Evolutionary conservation across 768 basidiomycete genomes (phyloP), one percentile per base, ranked within the genome.

Genomic region (Mycena venus): DNA sequence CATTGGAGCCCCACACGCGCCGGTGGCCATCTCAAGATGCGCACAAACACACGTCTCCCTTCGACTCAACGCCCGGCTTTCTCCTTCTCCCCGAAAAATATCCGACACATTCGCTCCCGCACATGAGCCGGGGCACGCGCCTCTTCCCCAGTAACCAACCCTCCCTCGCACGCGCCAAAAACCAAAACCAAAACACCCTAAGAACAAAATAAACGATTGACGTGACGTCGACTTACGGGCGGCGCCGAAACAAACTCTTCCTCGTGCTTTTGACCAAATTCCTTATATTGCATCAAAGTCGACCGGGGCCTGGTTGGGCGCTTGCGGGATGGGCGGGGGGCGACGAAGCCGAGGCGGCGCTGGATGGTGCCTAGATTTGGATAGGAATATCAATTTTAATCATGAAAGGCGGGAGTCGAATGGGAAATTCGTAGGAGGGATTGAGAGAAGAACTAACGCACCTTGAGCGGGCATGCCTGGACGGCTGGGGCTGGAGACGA

Each of bases 161-260:
- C 36, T 4, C 10, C 15, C 36, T 38, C 36, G 36, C 10, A 38
- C 36, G 15, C 42, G 17, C 42, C 8, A 44, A 44, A 7, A 12
- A 14, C 19, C 17, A 8, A 23, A 4, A 38, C 36, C 15, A 42
- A n/a, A 7, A 25, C 53, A 17, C 10, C 9, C 32, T 15, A 44
- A 27, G 38, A 6, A 42, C 12, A 36, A 49, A 61, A 34, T 8
- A 67, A 25, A 69, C 8, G 25, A 60, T 25, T n/a, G 40, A 73
- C 73, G 69, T 9, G 32, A 60, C 77, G 38, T 44, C n/a, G 1
- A 87, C 93, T 73, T 78, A 95, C 95, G 1, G 96, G 94, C 10
- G 95, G 94, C 1, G 92, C 92, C 47, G 94, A 93, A 15, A 94
- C 4, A 96, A 86, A 29, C 91, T 91, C 3, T 91, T 91, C 23